Evolutionary conservation across 2,329 filamentous ascomycete genomes (phyloP), one percentile per base, ranked within the genome.

Genomic region (Neocucurbitaria cava): DNA sequence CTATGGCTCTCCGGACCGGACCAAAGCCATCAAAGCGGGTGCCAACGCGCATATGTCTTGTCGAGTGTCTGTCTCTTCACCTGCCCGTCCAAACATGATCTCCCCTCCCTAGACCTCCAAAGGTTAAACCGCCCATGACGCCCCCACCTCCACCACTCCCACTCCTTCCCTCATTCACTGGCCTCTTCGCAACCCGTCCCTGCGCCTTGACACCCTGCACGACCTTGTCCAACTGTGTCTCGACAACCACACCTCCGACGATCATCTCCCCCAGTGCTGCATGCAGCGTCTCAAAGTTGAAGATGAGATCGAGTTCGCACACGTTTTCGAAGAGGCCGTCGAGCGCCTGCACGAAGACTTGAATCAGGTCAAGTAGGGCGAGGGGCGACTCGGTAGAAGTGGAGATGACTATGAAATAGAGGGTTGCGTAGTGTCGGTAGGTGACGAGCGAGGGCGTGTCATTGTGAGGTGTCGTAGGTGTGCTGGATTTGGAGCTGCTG

Each of bases 401-500:
- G 31, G 90, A 95, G 71, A 99, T 99, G 74, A 99, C 83, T 77
- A 99, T 99, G 81, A 99, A 99, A 80, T 96, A 98, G 58, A 99
- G 89, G 0, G 95, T 99, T 9, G 95, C 95, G 74, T 98, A 99
- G 83, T 96, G 91, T 54, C 95, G 92, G 83, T 99, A 99, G 8
- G 95, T 98, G 41, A 99, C 92, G 56, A 98, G 90, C 5, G 92
- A 95, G 9, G 95, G 95, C 10, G 92, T 89, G 78, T 98, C 95
- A 73, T 92, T 93, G 78, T 90, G 86, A 52, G 87, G 88, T 35
- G 88, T 85, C 57, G 69, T 74, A 30, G 76, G 66, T 7, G 75
- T 74, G 41, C 76, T 73, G 46, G 77, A 75, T 53, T 75, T 76
- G 65, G 78, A 78, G 59, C 79, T 77, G 61, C 76, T 80, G 46